A percentile compares a stretch with the other conserved stretches of the same genome.
These are phyloP conservation scores for Sporodiniella umbellata DNA, from an alignment of 371 early-diverging fungal species.

Conservation along the genomic window DNA sequence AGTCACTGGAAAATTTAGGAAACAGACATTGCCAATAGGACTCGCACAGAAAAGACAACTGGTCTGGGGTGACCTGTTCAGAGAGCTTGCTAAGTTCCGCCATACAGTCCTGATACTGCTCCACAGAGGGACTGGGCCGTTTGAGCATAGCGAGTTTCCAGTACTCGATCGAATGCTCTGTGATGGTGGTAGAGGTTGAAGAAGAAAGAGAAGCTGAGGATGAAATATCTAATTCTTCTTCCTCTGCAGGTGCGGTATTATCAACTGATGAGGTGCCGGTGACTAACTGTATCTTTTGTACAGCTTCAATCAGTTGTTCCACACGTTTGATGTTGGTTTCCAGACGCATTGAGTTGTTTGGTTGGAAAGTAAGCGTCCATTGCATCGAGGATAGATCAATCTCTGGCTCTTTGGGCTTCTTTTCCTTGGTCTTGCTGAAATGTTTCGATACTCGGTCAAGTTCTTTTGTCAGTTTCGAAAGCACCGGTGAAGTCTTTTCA, in stretches of 20 bases:
- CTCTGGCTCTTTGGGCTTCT: background rate
- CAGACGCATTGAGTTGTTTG: conserved; percentile 36
- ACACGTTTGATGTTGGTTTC: conserved; percentile 50
- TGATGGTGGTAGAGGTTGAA: conserved; percentile 1
- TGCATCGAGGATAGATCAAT: conserved; percentile 28
- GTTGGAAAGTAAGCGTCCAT: conserved; percentile 43
- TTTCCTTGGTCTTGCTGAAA: conserved; percentile 29
- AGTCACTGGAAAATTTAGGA: conserved; percentile 29
- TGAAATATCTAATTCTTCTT: conserved; percentile 10
- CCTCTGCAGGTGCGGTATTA: background rate
- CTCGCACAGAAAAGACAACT: conserved; percentile 37
- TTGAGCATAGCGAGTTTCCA: conserved; percentile 35
- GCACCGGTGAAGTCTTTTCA: conserved; percentile 45
- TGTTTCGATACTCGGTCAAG: conserved; percentile 45
- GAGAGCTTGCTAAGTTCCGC: conserved; percentile 27
- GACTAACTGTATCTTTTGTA: conserved; percentile 34
- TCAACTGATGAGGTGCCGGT: conserved; percentile 20
- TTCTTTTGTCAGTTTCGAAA: conserved; percentile 46
- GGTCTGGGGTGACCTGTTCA: conserved; percentile 34
- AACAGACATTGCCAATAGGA: conserved; percentile 39
- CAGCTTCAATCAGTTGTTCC: conserved; percentile 48
- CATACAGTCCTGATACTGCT: conserved; percentile 27
- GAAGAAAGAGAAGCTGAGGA: conserved; percentile 2
- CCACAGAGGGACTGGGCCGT: conserved; percentile 28
- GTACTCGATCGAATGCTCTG: conserved; percentile 37